Evolutionary conservation across 2,329 filamentous ascomycete genomes (phyloP), one percentile per base, ranked within the genome.

Genomic region (Ophiosphaerella herpotricha): DNA sequence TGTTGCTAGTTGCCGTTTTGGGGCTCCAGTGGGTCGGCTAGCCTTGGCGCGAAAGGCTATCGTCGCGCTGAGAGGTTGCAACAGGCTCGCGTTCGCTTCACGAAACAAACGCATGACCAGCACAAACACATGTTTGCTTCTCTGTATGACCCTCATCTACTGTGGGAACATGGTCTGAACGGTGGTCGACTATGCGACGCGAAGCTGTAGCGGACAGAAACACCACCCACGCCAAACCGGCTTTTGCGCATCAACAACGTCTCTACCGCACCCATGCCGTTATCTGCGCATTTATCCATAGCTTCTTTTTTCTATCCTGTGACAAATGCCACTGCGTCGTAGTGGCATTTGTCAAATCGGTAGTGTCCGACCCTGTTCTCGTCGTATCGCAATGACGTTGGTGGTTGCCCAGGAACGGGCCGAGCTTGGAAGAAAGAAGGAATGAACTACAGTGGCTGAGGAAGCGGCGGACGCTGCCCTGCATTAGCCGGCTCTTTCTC

Each of bases 211-310:
- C 21, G n/a, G 29, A 16, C 42, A 44, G 21, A 37, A 21, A 45
- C 43, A 9, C 32, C 33, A 31, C 23, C 13, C 16, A 38, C 43
- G 39, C 26, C 39, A 58, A 57, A 49, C 49, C 40, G 52, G 52
- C 52, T 53, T 46, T 50, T 33, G 24, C 18, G 18, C 33, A 29
- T 43, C 43, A 40, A 41, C 29, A 41, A 23, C 12, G 40, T 49
- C 12, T 39, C 31, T 12, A 38, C 8, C 31, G 12, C 34, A 49
- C 29, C 47, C 55, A 53, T 53, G 52, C 21, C 21, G 36, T 48
- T 58, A 53, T 49, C 55, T 47, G 44, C 12, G 34, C 49, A 44
- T 39, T 53, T 48, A 41, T 47, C 37, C 39, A 42, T 47, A 11
- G 13, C 31, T 40, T 42, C 34, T 18, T 29, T 11, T 6, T 29